These are phyloP conservation scores for Apostasia shenzhenica DNA, from an alignment of 106 monocot genomes.

Conservation along the genomic window DNA sequence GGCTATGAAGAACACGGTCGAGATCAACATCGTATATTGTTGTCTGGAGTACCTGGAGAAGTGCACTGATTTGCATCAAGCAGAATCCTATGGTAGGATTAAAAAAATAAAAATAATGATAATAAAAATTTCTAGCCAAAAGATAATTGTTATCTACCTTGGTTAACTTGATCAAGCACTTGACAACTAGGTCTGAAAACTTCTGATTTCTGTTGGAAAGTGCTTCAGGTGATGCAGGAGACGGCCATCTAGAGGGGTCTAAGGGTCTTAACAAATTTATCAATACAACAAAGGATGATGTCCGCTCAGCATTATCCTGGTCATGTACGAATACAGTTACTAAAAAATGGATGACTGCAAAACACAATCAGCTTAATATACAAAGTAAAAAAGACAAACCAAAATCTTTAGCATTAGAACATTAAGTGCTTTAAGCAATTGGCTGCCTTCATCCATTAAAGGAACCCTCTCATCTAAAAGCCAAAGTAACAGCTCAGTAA, in stretches of 20 bases:
- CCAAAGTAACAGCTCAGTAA: slow-evolving; percentile 94
- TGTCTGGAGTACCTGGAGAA: slow-evolving; percentile 70
- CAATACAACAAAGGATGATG: slow-evolving; percentile 92
- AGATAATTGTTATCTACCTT: slow-evolving; percentile 41
- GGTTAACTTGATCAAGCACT: slow-evolving; percentile 93
- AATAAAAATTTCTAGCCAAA: background rate
- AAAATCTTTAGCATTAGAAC: slow-evolving; percentile 99
- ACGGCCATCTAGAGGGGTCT: slow-evolving; percentile 87
- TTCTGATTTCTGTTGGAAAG: slow-evolving; percentile 76
- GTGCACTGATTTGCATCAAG: background rate
- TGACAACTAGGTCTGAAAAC: slow-evolving; percentile 95
- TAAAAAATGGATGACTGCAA: background rate
- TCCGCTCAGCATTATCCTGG: slow-evolving; percentile 97
- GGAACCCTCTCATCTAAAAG: slow-evolving; percentile 98
- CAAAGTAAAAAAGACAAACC: slow-evolving; percentile 29
- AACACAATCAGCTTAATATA: background rate
- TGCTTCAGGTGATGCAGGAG: slow-evolving; percentile 54
- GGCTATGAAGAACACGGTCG: slow-evolving; percentile 90
- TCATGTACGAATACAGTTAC: slow-evolving; percentile 7
- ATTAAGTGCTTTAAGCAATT: slow-evolving; percentile 89
- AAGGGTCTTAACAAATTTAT: slow-evolving; percentile 85
- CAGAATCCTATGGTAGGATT: background rate
- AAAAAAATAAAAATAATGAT: background rate
- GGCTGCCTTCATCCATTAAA: slow-evolving; percentile 97
- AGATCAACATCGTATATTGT: slow-evolving; percentile 97